These are phyloP conservation scores for Colletotrichum eleusines DNA, from an alignment of 2,329 filamentous ascomycete species.

Conservation along the genomic window DNA sequence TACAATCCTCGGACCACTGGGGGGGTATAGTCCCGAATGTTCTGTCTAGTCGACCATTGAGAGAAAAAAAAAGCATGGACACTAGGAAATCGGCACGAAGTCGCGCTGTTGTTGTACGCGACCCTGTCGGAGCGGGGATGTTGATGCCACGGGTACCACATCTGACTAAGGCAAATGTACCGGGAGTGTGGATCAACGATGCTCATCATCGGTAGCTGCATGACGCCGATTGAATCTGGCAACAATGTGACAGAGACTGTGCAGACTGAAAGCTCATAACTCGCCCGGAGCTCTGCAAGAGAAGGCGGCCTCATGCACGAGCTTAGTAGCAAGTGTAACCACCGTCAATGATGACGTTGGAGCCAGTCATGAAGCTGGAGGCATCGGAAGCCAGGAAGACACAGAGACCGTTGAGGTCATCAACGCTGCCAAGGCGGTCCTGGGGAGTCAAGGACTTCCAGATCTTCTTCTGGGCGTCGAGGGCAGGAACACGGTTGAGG, in stretches of 20 bases:
- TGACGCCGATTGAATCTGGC: constrained; percentile 1
- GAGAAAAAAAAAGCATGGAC: constrained; percentile 17
- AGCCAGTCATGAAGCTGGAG: constrained; percentile 81
- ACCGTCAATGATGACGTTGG: constrained; percentile 78
- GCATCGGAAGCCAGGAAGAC: constrained; percentile 82
- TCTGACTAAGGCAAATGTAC: constrained; percentile 28
- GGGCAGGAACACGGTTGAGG: constrained; percentile 80
- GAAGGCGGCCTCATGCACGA: background rate
- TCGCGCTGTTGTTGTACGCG: constrained; percentile 25
- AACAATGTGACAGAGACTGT: constrained; percentile 15
- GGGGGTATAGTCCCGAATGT: constrained; percentile 33
- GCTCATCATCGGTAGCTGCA: constrained; percentile 21
- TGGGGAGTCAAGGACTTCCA: constrained; percentile 82
- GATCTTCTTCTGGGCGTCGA: constrained; percentile 85
- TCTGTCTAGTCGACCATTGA: constrained; percentile 2
- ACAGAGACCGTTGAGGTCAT: constrained; percentile 82
- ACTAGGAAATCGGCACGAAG: constrained; percentile 42
- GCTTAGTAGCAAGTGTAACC: constrained; percentile 73
- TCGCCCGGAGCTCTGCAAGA: background rate
- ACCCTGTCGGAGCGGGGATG: constrained; percentile 29
- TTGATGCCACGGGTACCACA: constrained; percentile 30
- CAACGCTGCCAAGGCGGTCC: constrained; percentile 77
- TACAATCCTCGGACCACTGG: constrained; percentile 18
- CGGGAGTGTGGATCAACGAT: constrained; percentile 24
- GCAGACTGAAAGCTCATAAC: constrained; percentile 2